Evolutionary conservation across 495 filamentous ascomycete genomes (phyloP).

Genomic region (Tetracladium marchalianum): DNA sequence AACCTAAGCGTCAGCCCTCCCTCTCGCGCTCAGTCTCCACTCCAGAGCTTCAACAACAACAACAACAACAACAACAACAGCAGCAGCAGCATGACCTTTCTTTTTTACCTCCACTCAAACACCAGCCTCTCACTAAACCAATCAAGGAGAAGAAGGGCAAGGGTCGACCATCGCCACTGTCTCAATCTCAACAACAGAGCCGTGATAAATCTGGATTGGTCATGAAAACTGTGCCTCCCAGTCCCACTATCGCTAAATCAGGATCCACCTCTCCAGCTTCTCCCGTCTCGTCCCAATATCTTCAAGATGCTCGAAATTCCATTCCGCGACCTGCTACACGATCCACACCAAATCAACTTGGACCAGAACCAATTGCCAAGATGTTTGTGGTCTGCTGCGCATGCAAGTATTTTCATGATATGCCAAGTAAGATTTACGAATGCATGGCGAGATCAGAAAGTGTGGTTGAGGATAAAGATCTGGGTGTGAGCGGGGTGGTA

Average conservation of each 20-base stretch:
- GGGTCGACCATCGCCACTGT: constrained; percentile 6
- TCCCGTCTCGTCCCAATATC: constrained; percentile 15
- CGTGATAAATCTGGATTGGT: no score
- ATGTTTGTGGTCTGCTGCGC: constrained; percentile 73
- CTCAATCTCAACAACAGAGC: no score
- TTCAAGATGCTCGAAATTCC: constrained; percentile 26
- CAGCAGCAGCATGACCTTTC: constrained; percentile 5
- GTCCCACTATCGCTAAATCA: constrained; percentile 2
- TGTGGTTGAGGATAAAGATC: constrained; percentile 33
- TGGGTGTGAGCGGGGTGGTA: constrained; percentile 41
- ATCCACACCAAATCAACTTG: background rate
- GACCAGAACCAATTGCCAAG: constrained; percentile 46
- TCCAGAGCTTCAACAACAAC: constrained; percentile 12
- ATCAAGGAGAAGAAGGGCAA: constrained; percentile 13
- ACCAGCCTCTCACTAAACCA: constrained; percentile 20
- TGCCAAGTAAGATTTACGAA: constrained; percentile 65
- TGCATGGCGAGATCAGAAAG: constrained; percentile 58
- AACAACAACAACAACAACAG: no score
- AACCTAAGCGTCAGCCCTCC: constrained; percentile 10
- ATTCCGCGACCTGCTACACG: constrained; percentile 15
- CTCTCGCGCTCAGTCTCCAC: constrained; percentile 26
- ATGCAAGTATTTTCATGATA: constrained; percentile 75
- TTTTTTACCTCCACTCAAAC: constrained; percentile 22
- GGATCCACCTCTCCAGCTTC: constrained; percentile 5
- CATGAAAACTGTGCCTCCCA: background rate